Conservation (phyloP, 2,329 filamentous ascomycete genomes). For the Chaetomium sp. region DNA sequence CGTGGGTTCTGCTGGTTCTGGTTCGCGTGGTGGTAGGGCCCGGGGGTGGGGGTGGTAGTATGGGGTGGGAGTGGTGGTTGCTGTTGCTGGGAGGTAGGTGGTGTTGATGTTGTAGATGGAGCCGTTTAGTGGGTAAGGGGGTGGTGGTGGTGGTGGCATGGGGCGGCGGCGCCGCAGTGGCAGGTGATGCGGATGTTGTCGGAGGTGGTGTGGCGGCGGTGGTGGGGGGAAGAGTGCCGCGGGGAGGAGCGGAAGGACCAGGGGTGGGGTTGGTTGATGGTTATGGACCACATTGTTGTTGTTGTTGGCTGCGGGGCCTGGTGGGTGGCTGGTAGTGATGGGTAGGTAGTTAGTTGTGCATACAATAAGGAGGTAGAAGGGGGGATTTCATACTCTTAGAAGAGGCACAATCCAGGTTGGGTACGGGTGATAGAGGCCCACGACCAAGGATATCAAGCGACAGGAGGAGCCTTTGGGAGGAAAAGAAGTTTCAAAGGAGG, state of each 20-base stretch:
- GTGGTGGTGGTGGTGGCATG: not conserved
- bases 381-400: not conserved
- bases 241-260: not conserved
- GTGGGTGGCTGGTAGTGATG: not conserved
- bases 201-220: not conserved
- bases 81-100: not conserved
- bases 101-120: not conserved
- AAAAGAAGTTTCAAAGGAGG: not conserved
- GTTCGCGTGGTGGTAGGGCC: not conserved
- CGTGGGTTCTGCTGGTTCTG: not conserved
- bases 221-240: not conserved
- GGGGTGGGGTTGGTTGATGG: slow-evolving; percentile 1
- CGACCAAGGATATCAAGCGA: not conserved
- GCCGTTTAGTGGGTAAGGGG: not conserved
- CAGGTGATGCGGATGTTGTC: not conserved
- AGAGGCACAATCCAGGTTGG: not conserved
- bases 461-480: not conserved
- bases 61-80: not conserved
- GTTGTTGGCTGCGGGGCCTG: not conserved
- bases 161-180: not conserved
- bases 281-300: slow-evolving; percentile 4
- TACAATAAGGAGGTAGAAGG: no score
- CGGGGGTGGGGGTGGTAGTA: not conserved
- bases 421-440: not conserved
- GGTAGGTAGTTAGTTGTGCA: not conserved